phyloP scores from a whole-genome alignment of 2,329 filamentous ascomycete genomes.

The Emericellopsis cladophorae region DNA sequence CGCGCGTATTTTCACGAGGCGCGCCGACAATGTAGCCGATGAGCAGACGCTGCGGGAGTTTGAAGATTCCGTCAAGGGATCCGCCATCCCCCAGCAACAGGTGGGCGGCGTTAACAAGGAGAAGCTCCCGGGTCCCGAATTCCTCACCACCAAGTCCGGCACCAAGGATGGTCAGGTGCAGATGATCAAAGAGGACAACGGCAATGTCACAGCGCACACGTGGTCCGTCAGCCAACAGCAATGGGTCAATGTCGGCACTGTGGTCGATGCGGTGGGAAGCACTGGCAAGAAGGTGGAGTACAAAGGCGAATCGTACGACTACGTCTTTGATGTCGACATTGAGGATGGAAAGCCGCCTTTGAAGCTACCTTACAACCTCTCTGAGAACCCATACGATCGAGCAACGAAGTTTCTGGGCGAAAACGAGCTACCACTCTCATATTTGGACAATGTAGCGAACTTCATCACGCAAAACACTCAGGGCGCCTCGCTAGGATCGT shows the following conservation, averaged over 20 bases:
- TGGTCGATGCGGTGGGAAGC: constrained; percentile 79
- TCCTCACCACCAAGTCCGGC: constrained; percentile 66
- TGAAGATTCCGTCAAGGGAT: constrained; percentile 68
- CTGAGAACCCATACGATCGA: constrained; percentile 83
- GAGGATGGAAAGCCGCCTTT: constrained; percentile 86
- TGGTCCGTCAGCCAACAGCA: constrained; percentile 64
- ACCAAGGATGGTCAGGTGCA: constrained; percentile 96
- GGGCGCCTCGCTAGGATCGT: constrained; percentile 67
- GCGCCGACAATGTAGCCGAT: constrained; percentile 55
- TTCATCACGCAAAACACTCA: constrained; percentile 88
- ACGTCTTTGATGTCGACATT: constrained; percentile 92
- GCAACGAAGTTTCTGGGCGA: constrained; percentile 83
- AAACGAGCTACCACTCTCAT: constrained; percentile 77
- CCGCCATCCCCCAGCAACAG: constrained; percentile 79
- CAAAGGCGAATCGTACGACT: constrained; percentile 83
- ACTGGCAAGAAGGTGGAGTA: constrained; percentile 67
- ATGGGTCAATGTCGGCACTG: constrained; percentile 86
- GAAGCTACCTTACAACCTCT: constrained; percentile 88
- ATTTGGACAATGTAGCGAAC: constrained; percentile 82
- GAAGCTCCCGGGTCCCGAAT: constrained; percentile 78
- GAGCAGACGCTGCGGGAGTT: constrained; percentile 59
- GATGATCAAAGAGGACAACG: constrained; percentile 75
- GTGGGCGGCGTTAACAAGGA: constrained; percentile 81
- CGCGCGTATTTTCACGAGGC: constrained; percentile 73
- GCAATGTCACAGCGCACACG: constrained; percentile 72